Evolutionary conservation across 1,284 basidiomycete genomes (phyloP).

Genomic region (Ustilago crameri): DNA sequence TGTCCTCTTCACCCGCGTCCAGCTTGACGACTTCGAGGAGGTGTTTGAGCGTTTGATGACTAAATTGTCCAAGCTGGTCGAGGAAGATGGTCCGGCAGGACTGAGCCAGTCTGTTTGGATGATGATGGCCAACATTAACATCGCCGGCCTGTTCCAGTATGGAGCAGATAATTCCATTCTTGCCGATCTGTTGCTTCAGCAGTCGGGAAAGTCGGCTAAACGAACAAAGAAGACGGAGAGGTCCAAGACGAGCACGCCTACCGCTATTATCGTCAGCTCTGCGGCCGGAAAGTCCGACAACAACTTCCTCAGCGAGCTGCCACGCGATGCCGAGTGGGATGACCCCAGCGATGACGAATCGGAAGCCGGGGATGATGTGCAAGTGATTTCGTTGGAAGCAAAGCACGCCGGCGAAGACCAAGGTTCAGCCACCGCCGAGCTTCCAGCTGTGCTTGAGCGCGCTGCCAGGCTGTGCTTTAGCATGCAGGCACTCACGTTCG

Average conservation of each 20-base stretch:
- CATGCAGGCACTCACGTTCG: slow-evolving; percentile 79
- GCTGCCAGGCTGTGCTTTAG: slow-evolving; percentile 83
- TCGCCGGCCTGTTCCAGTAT: slow-evolving; percentile 86
- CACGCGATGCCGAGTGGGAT: slow-evolving; percentile 42
- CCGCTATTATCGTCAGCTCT: slow-evolving; percentile 51
- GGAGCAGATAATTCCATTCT: slow-evolving; percentile 81
- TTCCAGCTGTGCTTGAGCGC: slow-evolving; percentile 76
- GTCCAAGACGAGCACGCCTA: slow-evolving; percentile 69
- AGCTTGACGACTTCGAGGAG: slow-evolving; percentile 87
- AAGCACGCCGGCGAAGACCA: slow-evolving; percentile 47
- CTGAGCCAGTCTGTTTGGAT: slow-evolving; percentile 84
- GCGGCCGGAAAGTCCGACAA: slow-evolving; percentile 42
- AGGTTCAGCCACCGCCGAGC: slow-evolving; percentile 51
- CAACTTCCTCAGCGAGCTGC: slow-evolving; percentile 40
- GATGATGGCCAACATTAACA: slow-evolving; percentile 89
- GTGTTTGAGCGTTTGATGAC: slow-evolving; percentile 86
- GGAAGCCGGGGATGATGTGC: slow-evolving; percentile 70
- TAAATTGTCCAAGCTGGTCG: slow-evolving; percentile 71
- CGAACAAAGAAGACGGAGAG: slow-evolving; percentile 55
- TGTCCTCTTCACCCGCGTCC: slow-evolving; percentile 92
- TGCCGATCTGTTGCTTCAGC: slow-evolving; percentile 49
- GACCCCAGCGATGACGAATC: slow-evolving; percentile 40
- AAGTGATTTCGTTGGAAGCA: slow-evolving; percentile 68
- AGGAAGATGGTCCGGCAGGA: slow-evolving; percentile 21
- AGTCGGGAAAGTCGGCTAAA: slow-evolving; percentile 15